Conservation (phyloP, 139 green algal genomes). For the Penium margaritaceum region DNA sequence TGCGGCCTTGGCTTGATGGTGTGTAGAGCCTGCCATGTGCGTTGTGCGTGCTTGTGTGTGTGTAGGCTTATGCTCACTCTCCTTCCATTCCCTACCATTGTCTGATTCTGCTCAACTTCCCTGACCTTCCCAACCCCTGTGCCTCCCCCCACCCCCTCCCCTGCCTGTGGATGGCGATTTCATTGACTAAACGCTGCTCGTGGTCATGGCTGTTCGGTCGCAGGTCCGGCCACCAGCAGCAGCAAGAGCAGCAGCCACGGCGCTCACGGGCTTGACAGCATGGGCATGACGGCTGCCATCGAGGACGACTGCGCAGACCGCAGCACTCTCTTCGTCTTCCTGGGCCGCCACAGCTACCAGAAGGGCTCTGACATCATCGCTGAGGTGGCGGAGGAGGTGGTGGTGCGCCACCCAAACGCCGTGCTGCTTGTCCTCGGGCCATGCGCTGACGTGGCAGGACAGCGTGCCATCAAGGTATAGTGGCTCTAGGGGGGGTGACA, state of each 20-base stretch:
- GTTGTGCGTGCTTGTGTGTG: no score
- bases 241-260: not conserved
- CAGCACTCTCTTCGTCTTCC: slow-evolving; percentile 17
- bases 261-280: not conserved
- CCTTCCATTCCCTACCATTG: no score
- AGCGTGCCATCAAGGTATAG: not conserved
- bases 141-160: no score
- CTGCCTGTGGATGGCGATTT: no score
- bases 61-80: no score
- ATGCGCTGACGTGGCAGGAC: not conserved
- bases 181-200: no score
- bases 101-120: no score
- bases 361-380: slow-evolving; percentile 28
- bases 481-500: not conserved
- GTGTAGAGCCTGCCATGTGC: no score
- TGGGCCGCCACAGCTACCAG: slow-evolving; percentile 30
- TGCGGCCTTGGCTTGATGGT: no score
- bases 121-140: no score
- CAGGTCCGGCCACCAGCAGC: not conserved
- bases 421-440: slow-evolving; percentile 11
- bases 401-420: not conserved
- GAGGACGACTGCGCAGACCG: not conserved
- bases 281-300: not conserved
- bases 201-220: not conserved
- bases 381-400: not conserved